Evolutionary conservation across 495 filamentous ascomycete species (phyloP), one percentile per base, ranked within the genome.

Genomic region (Xylaria curta): DNA sequence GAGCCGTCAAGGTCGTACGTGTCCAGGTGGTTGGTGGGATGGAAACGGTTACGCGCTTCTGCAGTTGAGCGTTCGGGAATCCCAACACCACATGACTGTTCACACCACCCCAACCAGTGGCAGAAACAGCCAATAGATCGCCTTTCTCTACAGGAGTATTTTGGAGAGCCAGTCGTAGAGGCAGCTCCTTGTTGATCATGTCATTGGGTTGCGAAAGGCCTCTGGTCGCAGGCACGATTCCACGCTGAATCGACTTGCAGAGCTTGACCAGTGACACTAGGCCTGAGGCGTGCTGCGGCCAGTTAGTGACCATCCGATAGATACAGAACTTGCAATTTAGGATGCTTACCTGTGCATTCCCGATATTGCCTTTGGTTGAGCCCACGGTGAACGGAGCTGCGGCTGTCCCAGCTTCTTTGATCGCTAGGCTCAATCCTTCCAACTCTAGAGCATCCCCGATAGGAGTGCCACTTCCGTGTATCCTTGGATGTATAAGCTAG

Each of bases 381-480:
- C 54, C 54, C 8, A 59, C 54, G 28, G 54, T 59, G 26, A 59
- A 59, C 9, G 54, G 54, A 33, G 17, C 31, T 21, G 54, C 54
- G 17, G 26, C 31, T 9, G 21, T 9, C 28, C 54, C 54, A 19
- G 15, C 24, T 36, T 59, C 54, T 12, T 33, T 28, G 24, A 59
- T 59, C 15, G 54, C 54, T 10, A 59, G 28, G 54, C 54, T 59
- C 8, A 59, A 21, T 36, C 54, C 54, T 59, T 59, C 28, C 28
- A 59, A 21, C 54, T 59, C 54, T 15, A 59, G 28, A 17, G 54
- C 54, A 33, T 59, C 54, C 4, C 54, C 54, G 21, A 59, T 59
- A 13, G 54, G 54, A 13, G 54, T 59, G 31, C 54, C 54, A 36
- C 54, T 59, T 33, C 54, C 54, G 54, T 59, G 54, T 59, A 59